These are phyloP conservation scores for Cyberlindnera veronae DNA, from an alignment of 805 yeast genomes.

Conservation along the genomic window DNA sequence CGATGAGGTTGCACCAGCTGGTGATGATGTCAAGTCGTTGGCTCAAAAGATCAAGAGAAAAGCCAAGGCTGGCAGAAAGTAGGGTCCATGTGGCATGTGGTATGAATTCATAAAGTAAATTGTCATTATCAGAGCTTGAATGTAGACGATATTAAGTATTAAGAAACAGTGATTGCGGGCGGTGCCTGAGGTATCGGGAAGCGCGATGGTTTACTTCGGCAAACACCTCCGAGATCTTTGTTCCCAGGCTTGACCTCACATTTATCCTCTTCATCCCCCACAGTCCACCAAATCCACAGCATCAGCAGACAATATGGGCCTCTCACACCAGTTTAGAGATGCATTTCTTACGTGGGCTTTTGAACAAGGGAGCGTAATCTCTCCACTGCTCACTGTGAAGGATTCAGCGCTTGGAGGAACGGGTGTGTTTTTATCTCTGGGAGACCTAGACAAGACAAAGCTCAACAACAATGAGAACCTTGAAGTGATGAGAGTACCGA, in stretches of 20 bases:
- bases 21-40: conserved; percentile 15
- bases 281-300: too few relatives aligned
- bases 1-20: conserved; percentile 5
- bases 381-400: conserved; percentile 18
- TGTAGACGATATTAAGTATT: too few relatives aligned
- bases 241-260: too few relatives aligned
- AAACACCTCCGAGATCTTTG: background rate
- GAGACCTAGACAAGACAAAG: conserved; percentile 4
- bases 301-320: conserved; percentile 2
- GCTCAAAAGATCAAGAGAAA: conserved; percentile 20
- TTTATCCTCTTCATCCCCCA: too few relatives aligned
- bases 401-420: conserved; percentile 32
- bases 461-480: conserved; percentile 15
- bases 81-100: background rate
- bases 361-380: conserved; percentile 7
- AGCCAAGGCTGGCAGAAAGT: conserved; percentile 9
- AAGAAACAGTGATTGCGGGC: too few relatives aligned
- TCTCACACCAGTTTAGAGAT: conserved; percentile 7
- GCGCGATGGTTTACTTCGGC: background rate
- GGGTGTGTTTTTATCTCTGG: conserved; percentile 32
- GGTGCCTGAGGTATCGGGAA: too few relatives aligned
- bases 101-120: too few relatives aligned
- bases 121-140: too few relatives aligned
- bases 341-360: conserved; percentile 19
- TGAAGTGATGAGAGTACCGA: conserved; percentile 39